A percentile compares a stretch with the other conserved stretches of the same genome.
These are phyloP conservation scores for Laguncularia racemosa DNA, from an alignment of 345 rosid species.

Conservation along the genomic window DNA sequence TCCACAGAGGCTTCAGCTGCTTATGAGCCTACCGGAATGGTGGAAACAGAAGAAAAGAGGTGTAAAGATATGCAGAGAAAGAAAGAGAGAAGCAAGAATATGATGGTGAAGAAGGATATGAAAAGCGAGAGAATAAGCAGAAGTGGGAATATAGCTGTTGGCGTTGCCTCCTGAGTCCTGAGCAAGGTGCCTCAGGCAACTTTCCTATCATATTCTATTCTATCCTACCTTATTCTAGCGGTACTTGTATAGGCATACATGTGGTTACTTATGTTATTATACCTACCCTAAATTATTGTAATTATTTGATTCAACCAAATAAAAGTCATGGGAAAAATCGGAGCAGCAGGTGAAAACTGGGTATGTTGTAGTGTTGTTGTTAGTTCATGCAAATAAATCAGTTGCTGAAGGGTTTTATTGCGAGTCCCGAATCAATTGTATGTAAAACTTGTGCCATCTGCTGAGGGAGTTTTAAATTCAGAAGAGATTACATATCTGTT, in stretches of 20 bases:
- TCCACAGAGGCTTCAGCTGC: slow-evolving; percentile 12
- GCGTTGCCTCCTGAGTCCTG: slow-evolving; percentile 47
- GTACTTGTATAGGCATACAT: background rate
- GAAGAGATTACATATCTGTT: too few species aligned
- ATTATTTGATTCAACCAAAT: background rate
- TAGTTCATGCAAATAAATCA: too few species aligned
- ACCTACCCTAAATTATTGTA: background rate
- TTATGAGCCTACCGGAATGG: slow-evolving; percentile 9
- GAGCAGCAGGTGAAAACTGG: too few species aligned
- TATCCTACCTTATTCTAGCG: too few species aligned
- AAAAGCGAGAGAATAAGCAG: slow-evolving; percentile 24
- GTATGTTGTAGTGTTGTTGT: too few species aligned
- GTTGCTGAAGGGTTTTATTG: too few species aligned
- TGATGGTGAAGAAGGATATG: slow-evolving; percentile 28
- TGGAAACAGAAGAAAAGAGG: slow-evolving; percentile 11
- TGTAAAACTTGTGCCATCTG: too few species aligned
- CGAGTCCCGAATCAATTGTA: too few species aligned
- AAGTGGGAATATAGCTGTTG: slow-evolving; percentile 27
- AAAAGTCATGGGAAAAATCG: too few species aligned
- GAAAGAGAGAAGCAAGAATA: slow-evolving; percentile 21
- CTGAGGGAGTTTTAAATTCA: too few species aligned
- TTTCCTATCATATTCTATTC: background rate
- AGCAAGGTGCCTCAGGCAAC: slow-evolving; percentile 1
- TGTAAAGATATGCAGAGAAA: slow-evolving; percentile 18
- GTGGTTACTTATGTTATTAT: too few species aligned